Percentiles rank a stretch among this genome's conserved stretches.
Evolutionary conservation across 805 yeast species (phyloP).

Genomic region (Tetrapisispora nanseiensis): DNA sequence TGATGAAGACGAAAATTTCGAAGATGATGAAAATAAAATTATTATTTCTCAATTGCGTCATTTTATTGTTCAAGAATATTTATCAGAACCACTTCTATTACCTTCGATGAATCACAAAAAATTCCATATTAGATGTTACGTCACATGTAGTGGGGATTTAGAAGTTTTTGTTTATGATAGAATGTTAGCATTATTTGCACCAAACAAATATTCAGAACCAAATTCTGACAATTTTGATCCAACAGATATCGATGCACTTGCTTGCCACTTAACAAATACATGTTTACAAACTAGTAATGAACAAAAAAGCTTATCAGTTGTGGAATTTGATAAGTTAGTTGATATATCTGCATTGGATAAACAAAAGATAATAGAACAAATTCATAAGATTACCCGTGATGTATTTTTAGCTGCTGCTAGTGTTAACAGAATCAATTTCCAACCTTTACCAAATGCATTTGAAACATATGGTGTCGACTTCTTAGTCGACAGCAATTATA

Average conservation of each 20-base stretch:
- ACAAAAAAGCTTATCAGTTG: slow-evolving; percentile 39
- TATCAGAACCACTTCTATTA: slow-evolving; percentile 57
- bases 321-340: slow-evolving; percentile 49
- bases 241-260: slow-evolving; percentile 35
- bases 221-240: slow-evolving; percentile 23
- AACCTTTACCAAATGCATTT: slow-evolving; percentile 68
- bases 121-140: slow-evolving; percentile 84
- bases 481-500: slow-evolving; percentile 47
- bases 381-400: slow-evolving; percentile 56
- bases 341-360: slow-evolving; percentile 34
- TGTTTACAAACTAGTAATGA: slow-evolving; percentile 61
- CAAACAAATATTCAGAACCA: slow-evolving; percentile 32
- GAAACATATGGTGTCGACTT: slow-evolving; percentile 89
- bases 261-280: slow-evolving; percentile 86
- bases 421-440: slow-evolving; percentile 78
- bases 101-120: slow-evolving; percentile 53
- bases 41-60: slow-evolving; percentile 83
- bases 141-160: slow-evolving; percentile 63
- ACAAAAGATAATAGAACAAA: slow-evolving; percentile 39
- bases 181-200: slow-evolving; percentile 77
- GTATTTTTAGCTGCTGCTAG: slow-evolving; percentile 70
- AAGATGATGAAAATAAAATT: slow-evolving; percentile 46
- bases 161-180: slow-evolving; percentile 70
- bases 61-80: slow-evolving; percentile 80
- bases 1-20: slow-evolving; percentile 29